Evolutionary conservation across 2,329 filamentous ascomycete genomes (phyloP).

Genomic region (Venturia carpophila): DNA sequence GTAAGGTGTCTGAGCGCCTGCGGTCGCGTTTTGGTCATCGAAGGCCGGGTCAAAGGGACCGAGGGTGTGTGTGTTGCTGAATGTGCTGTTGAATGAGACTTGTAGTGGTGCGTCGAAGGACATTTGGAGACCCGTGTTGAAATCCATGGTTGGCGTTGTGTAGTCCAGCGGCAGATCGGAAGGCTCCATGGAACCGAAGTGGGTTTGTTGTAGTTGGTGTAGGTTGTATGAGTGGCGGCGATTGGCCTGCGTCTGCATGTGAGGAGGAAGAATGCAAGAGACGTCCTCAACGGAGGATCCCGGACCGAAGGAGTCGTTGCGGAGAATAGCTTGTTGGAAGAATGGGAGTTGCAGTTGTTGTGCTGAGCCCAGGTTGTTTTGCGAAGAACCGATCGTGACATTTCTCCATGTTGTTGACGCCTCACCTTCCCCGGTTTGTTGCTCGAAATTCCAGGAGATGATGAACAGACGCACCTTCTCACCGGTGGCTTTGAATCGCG

Average conservation of each 20-base stretch:
- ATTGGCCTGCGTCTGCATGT: not conserved
- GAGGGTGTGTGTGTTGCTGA: not conserved
- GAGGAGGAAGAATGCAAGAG: slow-evolving; percentile 1
- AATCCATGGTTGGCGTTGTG: not conserved
- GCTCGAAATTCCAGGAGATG: slow-evolving; percentile 34
- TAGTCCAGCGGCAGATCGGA: not conserved
- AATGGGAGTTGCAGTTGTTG: not conserved
- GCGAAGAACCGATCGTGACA: slow-evolving; percentile 20
- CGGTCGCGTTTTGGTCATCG: not conserved
- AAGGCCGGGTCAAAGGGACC: not conserved
- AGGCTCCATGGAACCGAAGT: not conserved
- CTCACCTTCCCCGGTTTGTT: slow-evolving; percentile 25
- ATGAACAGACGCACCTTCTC: slow-evolving; percentile 28
- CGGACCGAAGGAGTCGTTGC: slow-evolving; percentile 11
- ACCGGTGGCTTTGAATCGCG: slow-evolving; percentile 25
- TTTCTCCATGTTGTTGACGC: slow-evolving; percentile 29
- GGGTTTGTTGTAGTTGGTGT: slow-evolving; percentile 2
- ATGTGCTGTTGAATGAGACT: not conserved
- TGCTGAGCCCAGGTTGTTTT: slow-evolving; percentile 21
- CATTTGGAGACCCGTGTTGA: not conserved
- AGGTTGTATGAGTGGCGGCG: slow-evolving; percentile 5
- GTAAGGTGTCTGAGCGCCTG: not conserved
- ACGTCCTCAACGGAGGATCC: slow-evolving; percentile 1
- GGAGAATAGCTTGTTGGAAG: slow-evolving; percentile 1
- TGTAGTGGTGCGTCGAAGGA: slow-evolving; percentile 1